These are phyloP conservation scores for Smittium culicis DNA, from an alignment of 371 early-diverging fungal species.

Conservation along the genomic window DNA sequence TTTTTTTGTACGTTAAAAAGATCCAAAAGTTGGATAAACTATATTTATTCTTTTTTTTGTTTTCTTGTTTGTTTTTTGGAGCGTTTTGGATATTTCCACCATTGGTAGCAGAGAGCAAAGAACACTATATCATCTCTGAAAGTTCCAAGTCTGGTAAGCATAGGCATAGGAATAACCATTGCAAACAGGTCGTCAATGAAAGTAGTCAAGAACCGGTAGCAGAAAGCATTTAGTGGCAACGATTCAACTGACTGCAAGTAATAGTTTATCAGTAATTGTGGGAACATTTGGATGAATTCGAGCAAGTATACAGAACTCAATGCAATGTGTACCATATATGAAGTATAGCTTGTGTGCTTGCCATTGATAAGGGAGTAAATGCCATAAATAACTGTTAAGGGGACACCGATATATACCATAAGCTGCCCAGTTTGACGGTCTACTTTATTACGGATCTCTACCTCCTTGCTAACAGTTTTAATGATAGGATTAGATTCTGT, in stretches of 20 bases:
- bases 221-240: slow-evolving; percentile 38
- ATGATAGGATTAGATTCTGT: neutral
- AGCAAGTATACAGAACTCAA: slow-evolving; percentile 39
- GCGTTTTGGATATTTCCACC: slow-evolving; percentile 37
- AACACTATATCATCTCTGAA: slow-evolving; percentile 41
- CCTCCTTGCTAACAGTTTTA: neutral
- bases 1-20: too few species aligned
- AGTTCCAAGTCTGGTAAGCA: slow-evolving; percentile 36
- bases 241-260: slow-evolving; percentile 51
- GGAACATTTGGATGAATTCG: slow-evolving; percentile 49
- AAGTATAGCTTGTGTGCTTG: slow-evolving; percentile 46
- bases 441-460: slow-evolving; percentile 25
- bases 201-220: slow-evolving; percentile 36
- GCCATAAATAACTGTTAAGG: slow-evolving; percentile 43
- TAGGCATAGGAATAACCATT: slow-evolving; percentile 45
- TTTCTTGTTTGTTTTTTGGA: neutral
- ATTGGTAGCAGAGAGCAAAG: slow-evolving; percentile 38
- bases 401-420: slow-evolving; percentile 31
- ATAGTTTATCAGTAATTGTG: slow-evolving; percentile 42
- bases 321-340: slow-evolving; percentile 44
- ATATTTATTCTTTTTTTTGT: neutral
- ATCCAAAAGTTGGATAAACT: too few species aligned
- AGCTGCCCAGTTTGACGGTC: slow-evolving; percentile 33
- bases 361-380: slow-evolving; percentile 46
- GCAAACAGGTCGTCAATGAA: slow-evolving; percentile 62